These are phyloP conservation scores for Arthrobotrys pseudoclavata DNA, from an alignment of 2,329 filamentous ascomycete species.

Conservation along the genomic window DNA sequence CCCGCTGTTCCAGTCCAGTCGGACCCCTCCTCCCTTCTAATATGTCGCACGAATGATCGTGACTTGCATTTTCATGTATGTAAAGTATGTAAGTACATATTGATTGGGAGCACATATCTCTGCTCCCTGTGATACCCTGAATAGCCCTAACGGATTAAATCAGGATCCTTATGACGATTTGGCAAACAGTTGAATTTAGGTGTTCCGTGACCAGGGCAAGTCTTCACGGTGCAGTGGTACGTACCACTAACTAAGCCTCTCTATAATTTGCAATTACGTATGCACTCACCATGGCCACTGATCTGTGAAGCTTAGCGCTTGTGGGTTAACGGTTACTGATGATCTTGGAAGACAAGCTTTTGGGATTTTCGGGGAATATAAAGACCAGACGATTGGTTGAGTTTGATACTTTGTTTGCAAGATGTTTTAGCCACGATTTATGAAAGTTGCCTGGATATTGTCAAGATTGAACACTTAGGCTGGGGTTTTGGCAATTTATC, in stretches of 20 bases:
- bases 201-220: neutral
- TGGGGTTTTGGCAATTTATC: neutral
- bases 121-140: neutral
- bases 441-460: no score
- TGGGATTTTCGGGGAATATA: constrained; percentile 1
- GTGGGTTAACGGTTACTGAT: neutral
- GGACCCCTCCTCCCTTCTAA: neutral
- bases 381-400: constrained; percentile 1
- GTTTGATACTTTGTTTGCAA: neutral
- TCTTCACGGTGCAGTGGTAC: neutral
- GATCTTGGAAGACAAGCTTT: constrained; percentile 20
- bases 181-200: constrained; percentile 1
- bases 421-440: neutral
- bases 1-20: constrained; percentile 9
- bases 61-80: neutral
- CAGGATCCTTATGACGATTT: neutral
- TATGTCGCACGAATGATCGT: neutral
- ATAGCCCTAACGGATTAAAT: constrained; percentile 4
- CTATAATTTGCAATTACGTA: constrained; percentile 10
- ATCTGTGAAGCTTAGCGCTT: neutral
- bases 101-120: no score
- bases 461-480: no score
- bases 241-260: constrained; percentile 7
- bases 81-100: no score
- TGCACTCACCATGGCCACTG: neutral